Evolutionary conservation across 1,284 basidiomycete genomes (phyloP).

Genomic region (Volvariella volvacea): DNA sequence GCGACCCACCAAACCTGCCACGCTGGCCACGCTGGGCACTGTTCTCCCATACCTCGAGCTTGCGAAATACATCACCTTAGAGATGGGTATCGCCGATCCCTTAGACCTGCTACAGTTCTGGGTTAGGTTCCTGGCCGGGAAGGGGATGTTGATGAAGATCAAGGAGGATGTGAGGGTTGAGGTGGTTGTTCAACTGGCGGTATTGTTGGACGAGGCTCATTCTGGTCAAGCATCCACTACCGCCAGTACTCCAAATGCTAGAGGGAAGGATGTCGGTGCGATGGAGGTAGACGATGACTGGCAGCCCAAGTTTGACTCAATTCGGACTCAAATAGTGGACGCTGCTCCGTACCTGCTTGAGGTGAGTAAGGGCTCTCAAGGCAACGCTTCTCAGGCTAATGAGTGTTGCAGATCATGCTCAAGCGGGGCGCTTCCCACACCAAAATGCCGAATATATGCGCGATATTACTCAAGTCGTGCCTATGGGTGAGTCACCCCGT

Average conservation of each 20-base stretch:
- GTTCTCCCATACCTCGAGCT: conserved; percentile 43
- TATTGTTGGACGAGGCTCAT: conserved; percentile 20
- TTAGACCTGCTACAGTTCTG: conserved; percentile 47
- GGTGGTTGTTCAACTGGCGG: conserved; percentile 35
- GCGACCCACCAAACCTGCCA: conserved; percentile 13
- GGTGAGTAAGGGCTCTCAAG: conserved; percentile 27
- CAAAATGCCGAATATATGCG: conserved; percentile 23
- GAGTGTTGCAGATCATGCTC: conserved; percentile 21
- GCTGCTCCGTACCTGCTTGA: conserved; percentile 42
- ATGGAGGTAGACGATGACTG: too few relatives aligned
- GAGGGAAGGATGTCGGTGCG: too few relatives aligned
- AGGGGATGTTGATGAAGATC: conserved; percentile 39
- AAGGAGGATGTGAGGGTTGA: conserved; percentile 32
- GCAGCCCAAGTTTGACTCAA: too few relatives aligned
- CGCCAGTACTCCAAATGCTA: too few relatives aligned
- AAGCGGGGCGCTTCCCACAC: not conserved
- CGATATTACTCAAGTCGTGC: conserved; percentile 32
- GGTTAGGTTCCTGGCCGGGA: conserved; percentile 36
- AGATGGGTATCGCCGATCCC: conserved; percentile 34
- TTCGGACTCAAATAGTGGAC: conserved; percentile 39
- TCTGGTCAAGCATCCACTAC: conserved; percentile 20
- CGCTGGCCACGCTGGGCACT: conserved; percentile 22
- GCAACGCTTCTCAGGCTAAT: conserved; percentile 5
- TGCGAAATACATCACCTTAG: conserved; percentile 36
- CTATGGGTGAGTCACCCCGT: conserved; percentile 30